phyloP scores from a whole-genome alignment of 139 green algal genomes.

The Chlorella ohadii region DNA sequence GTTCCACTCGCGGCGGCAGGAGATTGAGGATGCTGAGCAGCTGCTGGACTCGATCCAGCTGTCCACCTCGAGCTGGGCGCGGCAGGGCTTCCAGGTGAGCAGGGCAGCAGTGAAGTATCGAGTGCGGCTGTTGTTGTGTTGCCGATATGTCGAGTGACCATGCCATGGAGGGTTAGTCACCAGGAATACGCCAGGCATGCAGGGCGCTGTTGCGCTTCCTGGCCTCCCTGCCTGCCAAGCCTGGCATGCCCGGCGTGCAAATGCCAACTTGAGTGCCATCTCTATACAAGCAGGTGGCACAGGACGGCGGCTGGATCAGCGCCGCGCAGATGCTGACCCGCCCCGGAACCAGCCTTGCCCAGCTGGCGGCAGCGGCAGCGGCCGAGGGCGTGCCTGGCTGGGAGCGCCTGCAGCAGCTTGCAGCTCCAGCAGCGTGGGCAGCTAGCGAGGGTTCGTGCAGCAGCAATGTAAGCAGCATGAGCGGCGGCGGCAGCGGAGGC shows the following conservation, averaged over 20 bases:
- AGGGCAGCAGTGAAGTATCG: too few species aligned
- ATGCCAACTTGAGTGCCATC: too few species aligned
- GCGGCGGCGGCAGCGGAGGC: background rate
- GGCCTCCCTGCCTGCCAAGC: too few species aligned
- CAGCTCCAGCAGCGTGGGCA: background rate
- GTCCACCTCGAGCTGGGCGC: conserved; percentile 35
- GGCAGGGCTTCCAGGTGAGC: conserved; percentile 41
- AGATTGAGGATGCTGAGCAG: conserved; percentile 5
- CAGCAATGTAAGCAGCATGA: background rate
- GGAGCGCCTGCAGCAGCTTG: conserved; percentile 10
- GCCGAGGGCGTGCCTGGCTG: conserved; percentile 18
- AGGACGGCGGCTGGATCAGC: conserved; percentile 39
- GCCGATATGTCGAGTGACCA: too few species aligned
- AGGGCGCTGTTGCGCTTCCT: too few species aligned
- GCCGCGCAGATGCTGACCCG: conserved; percentile 50
- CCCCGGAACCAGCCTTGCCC: conserved; percentile 18
- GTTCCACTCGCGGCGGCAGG: background rate
- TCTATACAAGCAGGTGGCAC: background rate
- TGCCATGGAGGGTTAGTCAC: too few species aligned
- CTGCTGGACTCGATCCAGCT: conserved; percentile 37
- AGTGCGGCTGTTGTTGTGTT: too few species aligned
- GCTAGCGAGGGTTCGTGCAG: background rate
- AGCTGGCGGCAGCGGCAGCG: conserved; percentile 20
- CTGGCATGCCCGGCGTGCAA: too few species aligned
- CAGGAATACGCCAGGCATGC: too few species aligned